Conservation (phyloP, 1,284 basidiomycete species). For the Inonotus hispidus region DNA sequence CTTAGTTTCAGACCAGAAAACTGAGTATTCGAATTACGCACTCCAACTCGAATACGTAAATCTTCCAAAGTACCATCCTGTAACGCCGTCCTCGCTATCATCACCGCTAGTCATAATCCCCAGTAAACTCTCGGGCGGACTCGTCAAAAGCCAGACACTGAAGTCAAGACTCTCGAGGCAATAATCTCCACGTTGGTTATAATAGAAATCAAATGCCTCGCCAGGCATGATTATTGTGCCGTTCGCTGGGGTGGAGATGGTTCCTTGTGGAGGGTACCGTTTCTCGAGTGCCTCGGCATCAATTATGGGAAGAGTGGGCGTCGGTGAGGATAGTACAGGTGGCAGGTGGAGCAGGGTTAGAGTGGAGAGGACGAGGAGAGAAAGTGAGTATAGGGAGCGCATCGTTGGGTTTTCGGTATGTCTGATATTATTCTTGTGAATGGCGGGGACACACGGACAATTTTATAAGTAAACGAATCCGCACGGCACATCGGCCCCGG, state of each 20-base stretch:
- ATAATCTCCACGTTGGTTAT: slow-evolving; percentile 38
- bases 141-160: slow-evolving; percentile 37
- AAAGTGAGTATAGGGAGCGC: background rate
- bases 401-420: background rate
- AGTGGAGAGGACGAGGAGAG: background rate
- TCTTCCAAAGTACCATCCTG: slow-evolving; percentile 23
- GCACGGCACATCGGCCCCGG: background rate
- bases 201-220: slow-evolving; percentile 33
- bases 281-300: background rate
- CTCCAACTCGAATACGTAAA: slow-evolving; percentile 5
- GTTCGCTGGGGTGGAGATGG: slow-evolving; percentile 27
- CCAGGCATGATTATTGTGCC: slow-evolving; percentile 24
- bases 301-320: background rate
- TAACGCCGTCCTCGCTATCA: slow-evolving; percentile 29
- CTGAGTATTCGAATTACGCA: background rate
- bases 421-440: background rate
- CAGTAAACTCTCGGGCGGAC: slow-evolving; percentile 26
- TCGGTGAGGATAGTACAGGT: background rate
- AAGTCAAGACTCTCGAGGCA: slow-evolving; percentile 38
- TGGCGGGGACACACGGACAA: background rate
- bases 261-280: slow-evolving; percentile 18
- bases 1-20: background rate
- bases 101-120: slow-evolving; percentile 30
- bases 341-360: background rate
- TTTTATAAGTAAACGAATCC: background rate